These are phyloP conservation scores for Pythium sukuiense DNA, from an alignment of 352 stramenopile species.

Conservation along the genomic window DNA sequence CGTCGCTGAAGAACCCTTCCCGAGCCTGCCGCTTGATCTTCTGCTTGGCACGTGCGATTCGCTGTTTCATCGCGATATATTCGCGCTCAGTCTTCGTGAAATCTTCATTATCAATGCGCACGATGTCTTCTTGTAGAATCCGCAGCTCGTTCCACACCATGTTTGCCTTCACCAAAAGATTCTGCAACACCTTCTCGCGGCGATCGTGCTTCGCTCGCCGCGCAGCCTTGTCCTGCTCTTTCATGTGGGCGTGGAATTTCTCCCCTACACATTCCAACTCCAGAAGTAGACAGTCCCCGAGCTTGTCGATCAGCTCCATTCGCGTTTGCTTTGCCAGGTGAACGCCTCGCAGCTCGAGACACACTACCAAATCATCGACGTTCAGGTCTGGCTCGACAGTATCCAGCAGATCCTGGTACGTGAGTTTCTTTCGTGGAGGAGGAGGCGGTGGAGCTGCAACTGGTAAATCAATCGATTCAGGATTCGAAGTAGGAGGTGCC, in stretches of 20 bases:
- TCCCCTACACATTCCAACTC: conserved; percentile 68
- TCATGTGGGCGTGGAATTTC: conserved; percentile 68
- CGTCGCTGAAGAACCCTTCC: conserved; percentile 34
- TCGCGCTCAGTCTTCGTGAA: conserved; percentile 41
- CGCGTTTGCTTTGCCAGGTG: conserved; percentile 61
- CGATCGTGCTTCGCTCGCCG: conserved; percentile 52
- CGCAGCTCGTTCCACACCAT: conserved; percentile 53
- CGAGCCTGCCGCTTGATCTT: conserved; percentile 59
- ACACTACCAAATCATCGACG: conserved; percentile 61
- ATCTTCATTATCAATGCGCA: conserved; percentile 36
- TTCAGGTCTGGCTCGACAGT: conserved; percentile 68
- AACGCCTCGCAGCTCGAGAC: conserved; percentile 61
- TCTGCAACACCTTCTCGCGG: conserved; percentile 38
- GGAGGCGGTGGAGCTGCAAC: background rate
- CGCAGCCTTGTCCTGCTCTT: conserved; percentile 59
- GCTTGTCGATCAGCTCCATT: conserved; percentile 50
- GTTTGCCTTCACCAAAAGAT: conserved; percentile 35
- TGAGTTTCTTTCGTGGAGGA: background rate
- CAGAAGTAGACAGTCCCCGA: conserved; percentile 57
- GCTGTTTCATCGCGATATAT: conserved; percentile 63
- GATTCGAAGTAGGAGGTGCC: background rate
- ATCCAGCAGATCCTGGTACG: conserved; percentile 46
- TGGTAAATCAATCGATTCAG: background rate
- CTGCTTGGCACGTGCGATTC: conserved; percentile 49
- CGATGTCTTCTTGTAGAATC: conserved; percentile 46